phyloP scores from a whole-genome alignment of 352 stramenopile species.

The Saprolegnia diclina region DNA sequence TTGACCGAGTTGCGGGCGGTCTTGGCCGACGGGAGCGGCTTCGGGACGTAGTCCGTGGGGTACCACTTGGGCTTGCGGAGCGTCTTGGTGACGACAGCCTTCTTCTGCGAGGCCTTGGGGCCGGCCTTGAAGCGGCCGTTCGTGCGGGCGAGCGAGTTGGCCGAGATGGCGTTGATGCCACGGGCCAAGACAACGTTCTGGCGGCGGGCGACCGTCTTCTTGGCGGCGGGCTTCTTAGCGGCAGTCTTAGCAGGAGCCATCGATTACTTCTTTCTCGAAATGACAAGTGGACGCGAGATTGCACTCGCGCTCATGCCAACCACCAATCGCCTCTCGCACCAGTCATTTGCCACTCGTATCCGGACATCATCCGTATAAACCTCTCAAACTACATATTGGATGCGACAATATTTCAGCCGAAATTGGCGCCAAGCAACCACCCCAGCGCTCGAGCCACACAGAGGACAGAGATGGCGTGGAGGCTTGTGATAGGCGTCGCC shows the following conservation, averaged over 20 bases:
- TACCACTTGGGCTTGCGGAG: slow-evolving; percentile 66
- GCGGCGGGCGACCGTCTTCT: slow-evolving; percentile 31
- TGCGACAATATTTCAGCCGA: background rate
- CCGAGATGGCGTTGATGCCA: slow-evolving; percentile 72
- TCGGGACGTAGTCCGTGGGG: slow-evolving; percentile 60
- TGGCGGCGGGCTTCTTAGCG: slow-evolving; percentile 11
- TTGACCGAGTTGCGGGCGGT: slow-evolving; percentile 75
- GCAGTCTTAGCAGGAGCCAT: slow-evolving; percentile 25
- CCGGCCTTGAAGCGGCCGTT: slow-evolving; percentile 52
- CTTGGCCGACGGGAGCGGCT: slow-evolving; percentile 56
- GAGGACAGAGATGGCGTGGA: background rate
- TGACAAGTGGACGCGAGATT: slow-evolving; percentile 15
- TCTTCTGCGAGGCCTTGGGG: slow-evolving; percentile 60
- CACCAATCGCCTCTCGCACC: slow-evolving; percentile 18
- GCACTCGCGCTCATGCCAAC: background rate
- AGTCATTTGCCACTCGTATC: slow-evolving; percentile 22
- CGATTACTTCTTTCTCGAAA: slow-evolving; percentile 24
- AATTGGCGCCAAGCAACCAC: background rate
- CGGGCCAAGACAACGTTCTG: slow-evolving; percentile 65
- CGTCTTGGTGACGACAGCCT: slow-evolving; percentile 38
- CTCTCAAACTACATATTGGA: background rate
- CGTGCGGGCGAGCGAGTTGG: slow-evolving; percentile 51
- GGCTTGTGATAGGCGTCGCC: no score
- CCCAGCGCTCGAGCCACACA: background rate
- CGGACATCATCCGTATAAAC: slow-evolving; percentile 18